Conservation (phyloP, 495 filamentous ascomycete genomes). For the Penicillium mononematosum region DNA sequence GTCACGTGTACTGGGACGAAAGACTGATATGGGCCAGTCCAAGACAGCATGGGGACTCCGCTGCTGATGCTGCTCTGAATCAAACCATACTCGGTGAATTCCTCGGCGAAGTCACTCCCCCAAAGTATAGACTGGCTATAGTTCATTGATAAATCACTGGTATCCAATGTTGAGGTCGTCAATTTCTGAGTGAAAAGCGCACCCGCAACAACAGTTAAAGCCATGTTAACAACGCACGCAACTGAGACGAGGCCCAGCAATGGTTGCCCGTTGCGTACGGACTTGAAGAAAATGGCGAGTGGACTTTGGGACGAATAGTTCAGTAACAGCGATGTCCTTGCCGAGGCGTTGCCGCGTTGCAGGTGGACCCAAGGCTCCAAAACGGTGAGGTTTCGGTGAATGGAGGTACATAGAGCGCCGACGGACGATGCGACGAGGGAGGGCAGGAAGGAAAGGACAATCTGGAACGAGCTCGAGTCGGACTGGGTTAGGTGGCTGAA, state of each 20-base stretch:
- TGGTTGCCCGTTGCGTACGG: conserved; percentile 32
- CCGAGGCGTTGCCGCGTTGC: conserved; percentile 38
- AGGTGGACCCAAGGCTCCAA: conserved; percentile 47
- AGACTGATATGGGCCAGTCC: conserved; percentile 38
- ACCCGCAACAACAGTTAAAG: conserved; percentile 38
- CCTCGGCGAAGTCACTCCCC: conserved; percentile 37
- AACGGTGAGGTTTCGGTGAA: conserved; percentile 42
- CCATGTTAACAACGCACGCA: conserved; percentile 37
- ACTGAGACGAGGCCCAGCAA: conserved; percentile 36
- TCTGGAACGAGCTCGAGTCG: conserved; percentile 38
- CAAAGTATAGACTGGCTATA: conserved; percentile 38
- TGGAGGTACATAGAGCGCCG: conserved; percentile 39
- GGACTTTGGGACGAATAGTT: conserved; percentile 44
- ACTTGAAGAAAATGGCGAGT: conserved; percentile 34
- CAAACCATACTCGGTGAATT: conserved; percentile 43
- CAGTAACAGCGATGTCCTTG: conserved; percentile 33
- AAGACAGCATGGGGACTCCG: conserved; percentile 38
- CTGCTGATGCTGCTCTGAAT: conserved; percentile 45
- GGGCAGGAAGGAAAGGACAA: conserved; percentile 39
- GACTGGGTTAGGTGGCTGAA: conserved; percentile 40
- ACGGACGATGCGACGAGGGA: conserved; percentile 41
- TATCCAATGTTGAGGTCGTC: conserved; percentile 29
- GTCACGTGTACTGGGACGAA: conserved; percentile 35
- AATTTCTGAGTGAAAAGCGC: conserved; percentile 41
- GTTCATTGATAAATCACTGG: conserved; percentile 28